Base-by-base conservation (phyloP, 768 basidiomycete species). In the Podaxis sp. region DNA sequence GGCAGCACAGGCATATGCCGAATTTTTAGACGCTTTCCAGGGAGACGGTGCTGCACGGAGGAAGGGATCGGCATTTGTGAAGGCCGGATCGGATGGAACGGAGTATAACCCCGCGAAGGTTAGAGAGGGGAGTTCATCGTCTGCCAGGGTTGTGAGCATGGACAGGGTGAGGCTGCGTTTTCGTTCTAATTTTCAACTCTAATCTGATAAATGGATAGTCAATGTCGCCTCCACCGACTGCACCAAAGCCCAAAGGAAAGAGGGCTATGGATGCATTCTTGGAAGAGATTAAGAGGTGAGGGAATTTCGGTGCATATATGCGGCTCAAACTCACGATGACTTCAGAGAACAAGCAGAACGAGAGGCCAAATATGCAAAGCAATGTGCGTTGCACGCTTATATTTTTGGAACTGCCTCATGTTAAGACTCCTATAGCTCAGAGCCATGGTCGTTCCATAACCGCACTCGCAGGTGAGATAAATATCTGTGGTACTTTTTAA, bases 261-360 rank as follows among this genome's bases (percentile, higher is more conserved):
- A 85, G 96, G 54, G 93, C 91, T 1, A 98, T 98, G 93, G 95
- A 98, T 73, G 74, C 88, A 1, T 99, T 98, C 71, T 77, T 99
- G 54, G 95, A 97, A 67, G 95, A 99, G 76, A 93, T 99, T 61
- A 98, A 98, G 76, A 85, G 85, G 96, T 90, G 50, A 21, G 78
- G 60, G 42, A 7, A 18, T 35, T 37, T 11, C 7, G 54, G 18
- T 54, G 3, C 32, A 28, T 51, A 64, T 37, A 3, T 51, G 21
- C 16, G 13, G 16, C 27, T 40, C n/a, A 44, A 54, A 44, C 25
- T 61, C 48, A 59, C 28, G 9, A 18, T 47, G 46, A 35, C 44
- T n/a, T 14, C 66, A 98, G 96, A 71, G 96, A 98, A 50, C 95
- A 98, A 73, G 92, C 91, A 10, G 82, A 90, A 64, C 82, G 97